Evolutionary conservation across 495 filamentous ascomycete species (phyloP), one percentile per base, ranked within the genome.

Genomic region (Achaetomiella virescens): DNA sequence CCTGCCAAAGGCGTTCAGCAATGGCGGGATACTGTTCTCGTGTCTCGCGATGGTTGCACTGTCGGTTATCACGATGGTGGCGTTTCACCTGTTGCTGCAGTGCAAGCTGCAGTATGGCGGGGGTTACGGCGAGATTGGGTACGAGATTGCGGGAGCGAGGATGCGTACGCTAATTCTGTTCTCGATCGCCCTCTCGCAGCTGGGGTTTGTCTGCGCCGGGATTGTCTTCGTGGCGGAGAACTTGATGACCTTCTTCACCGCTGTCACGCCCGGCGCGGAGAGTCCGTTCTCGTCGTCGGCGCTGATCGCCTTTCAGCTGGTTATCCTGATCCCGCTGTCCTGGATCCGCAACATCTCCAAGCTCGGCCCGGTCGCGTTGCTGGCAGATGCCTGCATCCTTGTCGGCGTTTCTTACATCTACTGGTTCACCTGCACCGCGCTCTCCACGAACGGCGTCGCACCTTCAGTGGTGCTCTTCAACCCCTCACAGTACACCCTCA

Each of bases 211-310:
- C 41, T 85, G 81, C 59, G 75, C 83, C 0, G 81, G 82, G 35
- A 76, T 86, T 48, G 81, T 86, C 33, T 86, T 86, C 61, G 76
- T 78, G n/a, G 82, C 83, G 0, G 81, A 86, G 59, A 86, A 86
- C 60, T 58, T 84, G 12, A 68, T 66, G 12, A 76, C 77, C 0
- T 85, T 86, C 59, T 64, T 83, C 12, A 66, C 78, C 44, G 81
- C 82, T 11, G 76, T 85, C 14, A 69, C 68, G 0, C 35, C 68
- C 5, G 72, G 63, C 12, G 17, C 59, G 6, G 6, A 33, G 6
- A 68, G 61, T 25, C 73, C 73, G 0, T 48, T 81, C 3, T 76
- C 78, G 0, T 66, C 72, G 0, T 68, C 71, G 6, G 61, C 65
- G 1, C 66, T 85, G 1, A 85, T 86, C 44, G 70, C 73, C 17